Evolutionary conservation across 129 eudicot species (phyloP).

Genomic region (Escallonia rubra): DNA sequence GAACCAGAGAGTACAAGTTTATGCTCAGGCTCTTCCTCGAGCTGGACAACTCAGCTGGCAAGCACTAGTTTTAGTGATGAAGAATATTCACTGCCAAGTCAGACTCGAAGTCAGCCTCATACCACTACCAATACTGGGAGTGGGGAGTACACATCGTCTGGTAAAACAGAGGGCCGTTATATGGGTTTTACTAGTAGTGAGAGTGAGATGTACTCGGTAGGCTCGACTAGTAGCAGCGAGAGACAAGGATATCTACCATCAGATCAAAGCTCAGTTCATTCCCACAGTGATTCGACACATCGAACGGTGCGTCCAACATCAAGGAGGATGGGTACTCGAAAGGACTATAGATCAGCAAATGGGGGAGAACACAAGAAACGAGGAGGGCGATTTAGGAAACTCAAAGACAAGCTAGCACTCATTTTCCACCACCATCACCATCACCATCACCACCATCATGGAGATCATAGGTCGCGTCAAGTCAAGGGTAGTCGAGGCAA

Average conservation of each 20-base stretch:
- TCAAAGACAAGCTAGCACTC: slow-evolving; percentile 57
- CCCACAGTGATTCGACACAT: slow-evolving; percentile 3
- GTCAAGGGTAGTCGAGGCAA: slow-evolving; percentile 13
- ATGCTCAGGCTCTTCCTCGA: slow-evolving; percentile 28
- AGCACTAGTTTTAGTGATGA: slow-evolving; percentile 22
- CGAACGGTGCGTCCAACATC: slow-evolving; percentile 11
- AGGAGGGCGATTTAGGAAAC: slow-evolving; percentile 32
- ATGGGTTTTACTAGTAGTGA: slow-evolving; percentile 24
- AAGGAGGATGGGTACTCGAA: slow-evolving; percentile 1
- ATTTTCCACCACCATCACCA: slow-evolving; percentile 75
- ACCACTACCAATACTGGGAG: slow-evolving; percentile 21
- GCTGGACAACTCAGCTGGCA: slow-evolving; percentile 29
- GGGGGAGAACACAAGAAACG: slow-evolving; percentile 18
- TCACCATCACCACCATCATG: slow-evolving; percentile 61
- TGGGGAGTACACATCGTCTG: slow-evolving; percentile 17
- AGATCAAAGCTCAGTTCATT: slow-evolving; percentile 10
- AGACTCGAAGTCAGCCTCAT: neutral
- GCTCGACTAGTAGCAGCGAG: slow-evolving; percentile 17
- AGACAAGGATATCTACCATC: slow-evolving; percentile 12
- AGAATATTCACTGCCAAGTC: slow-evolving; percentile 21
- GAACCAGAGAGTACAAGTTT: slow-evolving; percentile 35
- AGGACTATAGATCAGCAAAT: slow-evolving; percentile 5
- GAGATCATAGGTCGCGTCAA: slow-evolving; percentile 1
- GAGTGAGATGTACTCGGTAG: slow-evolving; percentile 21
- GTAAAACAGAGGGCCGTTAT: slow-evolving; percentile 17